Evolutionary conservation across 345 rosid species (phyloP).

Genomic region (Viola odorata): DNA sequence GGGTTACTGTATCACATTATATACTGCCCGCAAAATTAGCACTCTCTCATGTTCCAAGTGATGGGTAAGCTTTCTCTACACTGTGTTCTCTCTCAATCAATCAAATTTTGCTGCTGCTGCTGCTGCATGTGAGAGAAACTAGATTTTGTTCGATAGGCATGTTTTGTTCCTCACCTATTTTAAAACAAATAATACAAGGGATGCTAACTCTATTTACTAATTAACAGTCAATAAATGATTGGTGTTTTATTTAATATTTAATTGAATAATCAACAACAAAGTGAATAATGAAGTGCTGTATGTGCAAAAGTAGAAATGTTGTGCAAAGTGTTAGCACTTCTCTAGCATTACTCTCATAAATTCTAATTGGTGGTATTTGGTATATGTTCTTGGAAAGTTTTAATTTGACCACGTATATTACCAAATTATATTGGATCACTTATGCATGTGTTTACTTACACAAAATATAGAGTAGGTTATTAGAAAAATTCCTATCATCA

Average conservation of each 20-base stretch:
- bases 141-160: not conserved
- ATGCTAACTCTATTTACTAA: not conserved
- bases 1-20: conserved; percentile 18
- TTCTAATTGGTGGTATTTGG: not conserved
- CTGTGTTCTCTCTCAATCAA: not conserved
- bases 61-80: conserved; percentile 24
- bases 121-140: not conserved
- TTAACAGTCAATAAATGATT: not conserved
- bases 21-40: conserved; percentile 20
- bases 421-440: too few species aligned
- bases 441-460: too few species aligned
- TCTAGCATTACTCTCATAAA: not conserved
- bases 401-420: not conserved
- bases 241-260: not conserved
- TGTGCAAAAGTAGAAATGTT: not conserved
- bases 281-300: not conserved
- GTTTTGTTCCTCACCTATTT: not conserved
- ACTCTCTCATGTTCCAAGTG: conserved; percentile 17
- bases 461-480: too few species aligned
- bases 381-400: not conserved
- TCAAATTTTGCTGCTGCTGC: not conserved
- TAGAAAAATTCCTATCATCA: too few species aligned
- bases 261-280: not conserved
- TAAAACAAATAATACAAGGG: not conserved
- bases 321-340: not conserved